A percentile compares a stretch with the other conserved stretches of the same genome.
Evolutionary conservation across 2,329 filamentous ascomycete genomes (phyloP).

Genomic region (Colletotrichum navitas): DNA sequence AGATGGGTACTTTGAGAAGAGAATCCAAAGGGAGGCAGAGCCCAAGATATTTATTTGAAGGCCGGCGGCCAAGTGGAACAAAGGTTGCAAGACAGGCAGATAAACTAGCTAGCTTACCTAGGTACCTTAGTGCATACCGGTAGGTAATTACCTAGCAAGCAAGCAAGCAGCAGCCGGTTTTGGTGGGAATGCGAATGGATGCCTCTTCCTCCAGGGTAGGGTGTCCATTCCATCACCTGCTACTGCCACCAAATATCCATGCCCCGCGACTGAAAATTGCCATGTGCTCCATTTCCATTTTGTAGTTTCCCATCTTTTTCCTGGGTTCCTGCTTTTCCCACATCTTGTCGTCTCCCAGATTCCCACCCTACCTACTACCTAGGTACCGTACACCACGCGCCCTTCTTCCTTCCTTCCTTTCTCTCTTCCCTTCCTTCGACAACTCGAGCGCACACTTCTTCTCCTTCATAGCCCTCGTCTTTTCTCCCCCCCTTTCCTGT

Average conservation of each 20-base stretch:
- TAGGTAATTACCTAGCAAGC: too few species aligned
- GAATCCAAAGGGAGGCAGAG: neutral
- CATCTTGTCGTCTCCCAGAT: neutral
- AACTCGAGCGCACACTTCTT: neutral
- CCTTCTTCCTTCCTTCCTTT: neutral
- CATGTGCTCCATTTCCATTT: slow-evolving; percentile 40
- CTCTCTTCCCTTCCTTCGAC: neutral
- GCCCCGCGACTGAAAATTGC: slow-evolving; percentile 33
- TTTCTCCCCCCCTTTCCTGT: neutral
- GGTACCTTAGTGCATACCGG: neutral
- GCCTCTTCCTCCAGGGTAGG: slow-evolving; percentile 3
- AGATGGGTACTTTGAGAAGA: neutral
- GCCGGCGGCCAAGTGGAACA: too few species aligned
- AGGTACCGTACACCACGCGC: neutral
- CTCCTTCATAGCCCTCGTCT: neutral
- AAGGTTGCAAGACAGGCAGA: too few species aligned
- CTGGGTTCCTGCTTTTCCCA: slow-evolving; percentile 18
- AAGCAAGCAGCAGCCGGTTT: neutral
- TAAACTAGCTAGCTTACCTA: neutral
- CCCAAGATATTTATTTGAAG: too few species aligned
- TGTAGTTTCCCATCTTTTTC: slow-evolving; percentile 38
- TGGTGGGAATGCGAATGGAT: neutral
- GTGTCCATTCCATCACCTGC: neutral
- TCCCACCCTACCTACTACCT: neutral
- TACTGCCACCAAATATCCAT: slow-evolving; percentile 21